Evolutionary conservation across 2,329 filamentous ascomycete species (phyloP), one percentile per base, ranked within the genome.

Genomic region (Pezicula rhizophila): DNA sequence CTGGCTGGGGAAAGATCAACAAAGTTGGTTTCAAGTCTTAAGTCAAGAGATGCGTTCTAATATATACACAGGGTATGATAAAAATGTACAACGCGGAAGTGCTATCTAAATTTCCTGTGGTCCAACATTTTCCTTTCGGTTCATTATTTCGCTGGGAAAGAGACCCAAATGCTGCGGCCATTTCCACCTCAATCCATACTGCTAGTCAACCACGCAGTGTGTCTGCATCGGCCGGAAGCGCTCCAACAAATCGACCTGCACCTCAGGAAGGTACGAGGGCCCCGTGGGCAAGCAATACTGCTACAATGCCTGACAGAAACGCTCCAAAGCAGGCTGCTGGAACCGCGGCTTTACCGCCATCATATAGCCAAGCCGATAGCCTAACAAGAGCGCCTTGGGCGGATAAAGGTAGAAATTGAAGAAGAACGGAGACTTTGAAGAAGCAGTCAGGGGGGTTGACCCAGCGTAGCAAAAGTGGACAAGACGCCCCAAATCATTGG

Each of bases 51-150:
- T 12, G 33, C 44, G 11, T 47, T 54, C 47, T 51, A 23, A 52
- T 25, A 42, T 26, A 47, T 18, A 23, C n/a, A 8, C 51, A 86
- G 84, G 93, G 93, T 45, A 97, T 99, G 93, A 82, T 99, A 61
- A 99, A 97, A 70, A 99, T 99, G 93, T 99, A 92, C 71, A 90
- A 95, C 57, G 93, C 89, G 15, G 93, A 99, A 71, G 93, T 99
- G 3, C 75, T 99, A 12, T 89, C 87, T 35, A 99, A 99, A 67
- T 96, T 96, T 63, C 93, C 93, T 2, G 93, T 99, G 2, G 89
- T 99, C n/a, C 93, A 99, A 68, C 93, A 99, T 68, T 97, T 93
- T 57, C 80, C 78, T 2, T 92, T 93, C 57, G 88, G 88, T 23
- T 85, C 83, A 5, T 70, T 93, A n/a, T 89, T 92, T 63, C 80